phyloP scores from a whole-genome alignment of 192 early-diverging fungal species.

The Globomyces pollinis-pini region DNA sequence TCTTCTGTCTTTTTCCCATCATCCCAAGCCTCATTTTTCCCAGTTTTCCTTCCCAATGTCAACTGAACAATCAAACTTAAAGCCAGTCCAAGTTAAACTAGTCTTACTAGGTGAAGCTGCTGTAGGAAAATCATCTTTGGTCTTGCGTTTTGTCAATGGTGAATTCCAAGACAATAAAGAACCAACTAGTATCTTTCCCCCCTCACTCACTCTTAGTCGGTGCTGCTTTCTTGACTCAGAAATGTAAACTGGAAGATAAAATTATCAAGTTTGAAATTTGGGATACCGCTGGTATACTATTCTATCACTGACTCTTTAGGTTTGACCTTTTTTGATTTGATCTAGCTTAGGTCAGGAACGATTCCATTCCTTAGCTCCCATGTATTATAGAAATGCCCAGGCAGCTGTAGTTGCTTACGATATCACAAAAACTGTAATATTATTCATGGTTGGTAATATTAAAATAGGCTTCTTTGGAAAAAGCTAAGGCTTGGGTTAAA shows the following conservation, averaged over 20 bases:
- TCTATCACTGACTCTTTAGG: background rate
- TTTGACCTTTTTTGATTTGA: conserved; percentile 10
- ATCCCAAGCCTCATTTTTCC: no score
- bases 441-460: background rate
- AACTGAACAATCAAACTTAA: conserved; percentile 25
- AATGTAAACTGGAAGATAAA: conserved; percentile 84
- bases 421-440: conserved; percentile 66
- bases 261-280: conserved; percentile 94
- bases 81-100: conserved; percentile 94
- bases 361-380: conserved; percentile 87
- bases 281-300: conserved; percentile 55
- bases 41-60: background rate
- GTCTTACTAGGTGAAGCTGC: conserved; percentile 93
- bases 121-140: conserved; percentile 96
- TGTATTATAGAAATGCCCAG: conserved; percentile 98
- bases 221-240: conserved; percentile 73
- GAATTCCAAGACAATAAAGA: conserved; percentile 96
- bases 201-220: no score
- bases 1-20: no score
- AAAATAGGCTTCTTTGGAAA: conserved; percentile 68
- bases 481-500: conserved; percentile 91
- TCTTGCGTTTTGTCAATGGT: conserved; percentile 88
- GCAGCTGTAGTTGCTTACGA: conserved; percentile 96
- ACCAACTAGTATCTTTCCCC: no score
- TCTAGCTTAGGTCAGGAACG: conserved; percentile 94